Evolutionary conservation across 345 rosid species (phyloP).

Genomic region (Pistacia integerrima): DNA sequence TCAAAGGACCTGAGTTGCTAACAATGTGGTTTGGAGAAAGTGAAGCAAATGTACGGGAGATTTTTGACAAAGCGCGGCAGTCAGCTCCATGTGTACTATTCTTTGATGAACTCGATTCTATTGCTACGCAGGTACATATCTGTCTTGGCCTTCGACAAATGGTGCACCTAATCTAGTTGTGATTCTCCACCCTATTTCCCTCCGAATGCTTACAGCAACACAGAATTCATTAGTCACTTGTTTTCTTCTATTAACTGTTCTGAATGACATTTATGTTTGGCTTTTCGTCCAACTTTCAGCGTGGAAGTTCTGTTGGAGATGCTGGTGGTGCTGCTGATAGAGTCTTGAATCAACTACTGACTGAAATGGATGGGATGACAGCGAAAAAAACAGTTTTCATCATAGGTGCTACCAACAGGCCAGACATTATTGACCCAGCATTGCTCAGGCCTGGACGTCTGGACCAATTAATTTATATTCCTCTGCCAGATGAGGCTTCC

Average conservation of each 20-base stretch:
- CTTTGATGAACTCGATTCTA: slow-evolving; percentile 43
- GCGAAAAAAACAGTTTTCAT: slow-evolving; percentile 41
- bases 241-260: not conserved
- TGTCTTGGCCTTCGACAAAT: not conserved
- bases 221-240: not conserved
- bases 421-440: slow-evolving; percentile 36
- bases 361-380: slow-evolving; percentile 46
- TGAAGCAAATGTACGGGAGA: slow-evolving; percentile 40
- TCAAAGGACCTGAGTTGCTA: slow-evolving; percentile 38
- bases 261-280: not conserved
- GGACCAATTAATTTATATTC: slow-evolving; percentile 41
- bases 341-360: slow-evolving; percentile 41
- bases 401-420: slow-evolving; percentile 40
- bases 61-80: slow-evolving; percentile 41
- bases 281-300: slow-evolving; percentile 17
- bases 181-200: not conserved
- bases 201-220: not conserved
- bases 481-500: slow-evolving; percentile 40
- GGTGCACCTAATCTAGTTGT: not conserved
- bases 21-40: slow-evolving; percentile 47
- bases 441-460: slow-evolving; percentile 42
- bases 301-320: slow-evolving; percentile 39
- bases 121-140: slow-evolving; percentile 35
- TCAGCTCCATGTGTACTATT: slow-evolving; percentile 43
- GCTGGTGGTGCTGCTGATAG: slow-evolving; percentile 48